Base-by-base conservation (phyloP, 2,329 filamentous ascomycete species). In the Cryphonectria radicalis region DNA sequence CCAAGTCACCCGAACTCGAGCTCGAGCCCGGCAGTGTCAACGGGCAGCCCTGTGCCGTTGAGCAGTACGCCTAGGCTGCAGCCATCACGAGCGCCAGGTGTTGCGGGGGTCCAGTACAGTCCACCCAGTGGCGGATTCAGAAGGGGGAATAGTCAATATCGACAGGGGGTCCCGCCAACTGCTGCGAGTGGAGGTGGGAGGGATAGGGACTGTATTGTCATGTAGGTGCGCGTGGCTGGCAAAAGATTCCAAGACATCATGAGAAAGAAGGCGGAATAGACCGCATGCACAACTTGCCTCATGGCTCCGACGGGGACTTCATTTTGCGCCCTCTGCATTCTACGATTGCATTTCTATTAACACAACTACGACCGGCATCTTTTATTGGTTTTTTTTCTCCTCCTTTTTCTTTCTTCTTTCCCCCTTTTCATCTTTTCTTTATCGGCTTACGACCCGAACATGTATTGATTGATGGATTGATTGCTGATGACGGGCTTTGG, bases 1-100 rank as follows among this genome's bases (percentile, higher is more conserved):
- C 86, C 85, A 0, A 85, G 78, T 57, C 85, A 88, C 73, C 81
- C 84, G 11, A 77, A 77, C 5, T 86, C 84, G 74, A 81, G 77
- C 55, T 80, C 79, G 19, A 67, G n/a, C 46, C 69, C 71, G n/a
- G 57, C 68, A 13, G 35, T 65, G 19, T 67, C 71, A 10, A 32
- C 66, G 35, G 73, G 72, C n/a, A 74, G 70, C 13, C 57, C 76
- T 22, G 72, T 73, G 43, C 53, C 76, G 42, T 73, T 76, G 59
- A 72, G 76, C 50, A 74, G 75, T 6, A 63, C 64, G 11, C 69
- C 67, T 10, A 67, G 72, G 5, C 11, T 72, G 19, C 66, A 53
- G 25, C 70, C 40, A n/a, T 66, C 69, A 35, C 78, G 77, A 72
- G 72, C 74, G 2, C 74, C 75, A 50, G 69, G 72, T n/a, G 35